These are phyloP conservation scores for Vickermania ingenoplastis DNA, from an alignment of 208 protist genomes.

Conservation along the genomic window DNA sequence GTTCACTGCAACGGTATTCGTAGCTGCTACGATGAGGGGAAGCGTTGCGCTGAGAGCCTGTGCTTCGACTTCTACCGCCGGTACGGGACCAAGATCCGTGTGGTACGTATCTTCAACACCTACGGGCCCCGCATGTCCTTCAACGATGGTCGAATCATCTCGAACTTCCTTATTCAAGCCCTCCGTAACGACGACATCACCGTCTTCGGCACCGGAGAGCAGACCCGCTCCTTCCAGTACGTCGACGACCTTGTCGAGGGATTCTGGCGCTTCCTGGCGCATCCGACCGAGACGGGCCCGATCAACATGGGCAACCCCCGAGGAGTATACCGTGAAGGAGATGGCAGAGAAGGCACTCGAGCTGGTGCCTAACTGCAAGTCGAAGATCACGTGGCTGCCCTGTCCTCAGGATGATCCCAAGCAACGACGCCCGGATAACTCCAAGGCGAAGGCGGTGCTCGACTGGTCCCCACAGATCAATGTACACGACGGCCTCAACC, in stretches of 20 bases:
- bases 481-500: constrained; percentile 31
- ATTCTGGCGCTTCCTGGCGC: constrained; percentile 28
- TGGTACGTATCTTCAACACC: constrained; percentile 96
- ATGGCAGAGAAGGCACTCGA: constrained; percentile 35
- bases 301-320: constrained; percentile 67
- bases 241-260: constrained; percentile 62
- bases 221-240: constrained; percentile 89
- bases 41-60: constrained; percentile 90
- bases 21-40: constrained; percentile 96
- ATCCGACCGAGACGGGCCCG: constrained; percentile 49
- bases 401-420: constrained; percentile 45
- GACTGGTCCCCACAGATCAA: constrained; percentile 40
- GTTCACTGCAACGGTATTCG: constrained; percentile 84
- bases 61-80: constrained; percentile 82
- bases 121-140: constrained; percentile 93
- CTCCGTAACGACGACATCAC: constrained; percentile 71
- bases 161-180: constrained; percentile 93
- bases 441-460: constrained; percentile 34
- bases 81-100: constrained; percentile 61
- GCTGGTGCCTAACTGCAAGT: constrained; percentile 28
- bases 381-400: constrained; percentile 33
- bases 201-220: constrained; percentile 87
- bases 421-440: constrained; percentile 49
- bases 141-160: constrained; percentile 92
- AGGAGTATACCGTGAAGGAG: constrained; percentile 54